phyloP scores from a whole-genome alignment of 2,329 filamentous ascomycete species.

The Bipolaris victoriae region DNA sequence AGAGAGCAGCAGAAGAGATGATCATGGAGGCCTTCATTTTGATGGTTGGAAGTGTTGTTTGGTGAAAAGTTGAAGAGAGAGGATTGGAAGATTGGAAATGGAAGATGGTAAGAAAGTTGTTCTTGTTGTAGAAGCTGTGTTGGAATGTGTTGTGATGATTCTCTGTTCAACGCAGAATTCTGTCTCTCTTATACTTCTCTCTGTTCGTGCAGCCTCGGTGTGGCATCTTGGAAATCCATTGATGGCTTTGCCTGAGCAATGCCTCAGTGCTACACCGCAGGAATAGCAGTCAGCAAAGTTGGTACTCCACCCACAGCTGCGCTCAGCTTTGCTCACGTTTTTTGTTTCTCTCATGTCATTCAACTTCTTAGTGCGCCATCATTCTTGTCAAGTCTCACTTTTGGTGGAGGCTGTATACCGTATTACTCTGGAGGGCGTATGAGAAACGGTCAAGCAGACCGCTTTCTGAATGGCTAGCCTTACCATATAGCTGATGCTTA shows the following conservation, averaged over 20 bases:
- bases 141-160: constrained; percentile 7
- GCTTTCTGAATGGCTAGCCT: neutral
- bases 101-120: constrained; percentile 5
- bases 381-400: constrained; percentile 6
- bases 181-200: constrained; percentile 8
- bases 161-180: neutral
- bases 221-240: neutral
- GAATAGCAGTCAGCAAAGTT: neutral
- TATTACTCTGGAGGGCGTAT: neutral
- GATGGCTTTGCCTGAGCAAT: constrained; percentile 3
- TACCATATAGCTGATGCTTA: neutral
- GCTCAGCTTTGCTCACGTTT: neutral
- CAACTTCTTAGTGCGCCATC: neutral
- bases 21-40: constrained; percentile 14
- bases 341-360: neutral
- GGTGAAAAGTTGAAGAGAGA: neutral
- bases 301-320: neutral
- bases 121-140: constrained; percentile 3
- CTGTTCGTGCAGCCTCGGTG: neutral
- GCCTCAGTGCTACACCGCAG: constrained; percentile 2
- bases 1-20: neutral
- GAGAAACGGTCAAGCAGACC: neutral
- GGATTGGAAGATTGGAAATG: neutral
- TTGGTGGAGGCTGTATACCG: constrained; percentile 6
- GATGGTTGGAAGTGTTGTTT: constrained; percentile 1